These are phyloP conservation scores for Capronia epimyces DNA, from an alignment of 2,329 filamentous ascomycete species.

Conservation along the genomic window DNA sequence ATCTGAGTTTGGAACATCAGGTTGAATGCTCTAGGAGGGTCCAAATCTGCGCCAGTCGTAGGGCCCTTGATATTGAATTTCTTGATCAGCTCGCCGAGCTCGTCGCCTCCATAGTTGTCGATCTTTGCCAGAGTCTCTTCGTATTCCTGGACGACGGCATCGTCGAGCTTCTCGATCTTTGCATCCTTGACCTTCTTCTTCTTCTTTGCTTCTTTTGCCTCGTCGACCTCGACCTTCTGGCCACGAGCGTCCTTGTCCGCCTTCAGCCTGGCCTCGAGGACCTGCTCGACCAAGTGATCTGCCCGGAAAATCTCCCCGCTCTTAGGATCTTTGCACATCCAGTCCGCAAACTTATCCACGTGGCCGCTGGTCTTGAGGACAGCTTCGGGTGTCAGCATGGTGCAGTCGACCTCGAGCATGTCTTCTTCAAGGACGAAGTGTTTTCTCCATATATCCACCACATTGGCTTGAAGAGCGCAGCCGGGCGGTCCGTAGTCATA, in stretches of 20 bases:
- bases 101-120: slow-evolving; percentile 86
- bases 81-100: slow-evolving; percentile 80
- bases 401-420: slow-evolving; percentile 93
- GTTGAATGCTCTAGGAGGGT: slow-evolving; percentile 86
- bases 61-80: slow-evolving; percentile 92
- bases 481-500: slow-evolving; percentile 93
- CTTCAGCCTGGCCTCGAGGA: slow-evolving; percentile 79
- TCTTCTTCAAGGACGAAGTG: slow-evolving; percentile 91
- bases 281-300: slow-evolving; percentile 93
- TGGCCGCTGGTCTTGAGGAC: slow-evolving; percentile 94
- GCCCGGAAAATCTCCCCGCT: slow-evolving; percentile 94
- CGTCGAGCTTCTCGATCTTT: slow-evolving; percentile 78
- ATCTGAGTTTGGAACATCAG: slow-evolving; percentile 98
- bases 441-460: slow-evolving; percentile 84
- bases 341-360: slow-evolving; percentile 96
- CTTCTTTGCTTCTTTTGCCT: slow-evolving; percentile 79
- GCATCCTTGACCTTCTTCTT: slow-evolving; percentile 76
- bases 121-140: slow-evolving; percentile 87
- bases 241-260: slow-evolving; percentile 90
- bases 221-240: slow-evolving; percentile 60
- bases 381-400: slow-evolving; percentile 84
- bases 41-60: slow-evolving; percentile 67
- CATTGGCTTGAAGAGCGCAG: slow-evolving; percentile 77
- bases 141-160: slow-evolving; percentile 81
- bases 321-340: slow-evolving; percentile 99